Evolutionary conservation across 495 filamentous ascomycete species (phyloP).

Genomic region (Penicillium atrosanguineum): DNA sequence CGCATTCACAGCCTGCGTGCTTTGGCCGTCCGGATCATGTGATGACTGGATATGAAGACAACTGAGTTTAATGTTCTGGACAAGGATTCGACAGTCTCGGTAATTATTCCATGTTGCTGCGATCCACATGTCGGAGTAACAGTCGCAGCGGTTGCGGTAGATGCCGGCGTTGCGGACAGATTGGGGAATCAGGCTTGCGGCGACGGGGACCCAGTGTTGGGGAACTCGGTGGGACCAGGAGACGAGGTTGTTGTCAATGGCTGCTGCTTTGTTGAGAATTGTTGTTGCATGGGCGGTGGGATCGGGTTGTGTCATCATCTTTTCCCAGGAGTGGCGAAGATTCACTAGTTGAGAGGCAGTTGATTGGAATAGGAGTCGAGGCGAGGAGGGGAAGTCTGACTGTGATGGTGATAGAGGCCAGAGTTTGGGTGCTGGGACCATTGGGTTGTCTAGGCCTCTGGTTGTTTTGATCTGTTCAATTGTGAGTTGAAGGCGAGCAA

Average conservation of each 20-base stretch:
- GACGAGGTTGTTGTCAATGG: conserved; percentile 27
- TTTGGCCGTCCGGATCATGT: conserved; percentile 6
- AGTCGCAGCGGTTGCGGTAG: conserved; percentile 56
- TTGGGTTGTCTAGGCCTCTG: conserved; percentile 16
- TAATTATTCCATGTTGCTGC: conserved; percentile 63
- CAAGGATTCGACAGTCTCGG: conserved; percentile 55
- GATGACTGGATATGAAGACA: conserved; percentile 26
- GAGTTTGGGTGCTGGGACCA: conserved; percentile 26
- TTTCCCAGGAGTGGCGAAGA: conserved; percentile 29
- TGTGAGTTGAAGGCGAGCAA: neutral
- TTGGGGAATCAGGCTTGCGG: conserved; percentile 32
- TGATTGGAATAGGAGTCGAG: conserved; percentile 22
- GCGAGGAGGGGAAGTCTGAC: conserved; percentile 11
- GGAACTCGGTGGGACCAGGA: conserved; percentile 32
- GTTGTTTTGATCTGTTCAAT: conserved; percentile 28
- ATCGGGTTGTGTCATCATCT: neutral
- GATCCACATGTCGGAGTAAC: conserved; percentile 59
- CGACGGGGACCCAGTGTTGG: conserved; percentile 26
- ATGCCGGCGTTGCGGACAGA: conserved; percentile 32
- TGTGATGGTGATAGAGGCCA: conserved; percentile 26
- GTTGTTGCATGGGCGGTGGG: conserved; percentile 11
- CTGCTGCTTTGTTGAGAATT: conserved; percentile 24
- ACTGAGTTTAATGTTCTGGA: conserved; percentile 49
- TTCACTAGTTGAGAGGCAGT: conserved; percentile 26
- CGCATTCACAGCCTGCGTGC: neutral